Percentiles rank a stretch among this genome's conserved stretches.
phyloP scores from a whole-genome alignment of 768 basidiomycete genomes.

The Trametes meyenii region DNA sequence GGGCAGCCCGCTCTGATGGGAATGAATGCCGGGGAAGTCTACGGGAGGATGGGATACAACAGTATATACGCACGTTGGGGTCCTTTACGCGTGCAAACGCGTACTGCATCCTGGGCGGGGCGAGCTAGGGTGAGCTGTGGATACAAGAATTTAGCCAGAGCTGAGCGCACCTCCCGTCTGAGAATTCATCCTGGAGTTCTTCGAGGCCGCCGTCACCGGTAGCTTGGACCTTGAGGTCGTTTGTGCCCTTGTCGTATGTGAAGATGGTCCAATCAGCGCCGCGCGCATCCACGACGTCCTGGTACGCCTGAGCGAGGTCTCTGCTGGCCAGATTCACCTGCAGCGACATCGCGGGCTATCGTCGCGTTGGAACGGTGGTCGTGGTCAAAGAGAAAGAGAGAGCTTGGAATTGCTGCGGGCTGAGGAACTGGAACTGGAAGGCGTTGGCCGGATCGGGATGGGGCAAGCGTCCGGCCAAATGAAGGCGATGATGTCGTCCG shows the following conservation, averaged over 20 bases:
- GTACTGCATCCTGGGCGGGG: constrained; percentile 78
- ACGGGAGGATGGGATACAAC: not conserved
- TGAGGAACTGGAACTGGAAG: not conserved
- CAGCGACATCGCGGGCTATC: constrained; percentile 59
- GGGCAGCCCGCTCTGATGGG: constrained; percentile 67
- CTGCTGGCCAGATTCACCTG: constrained; percentile 77
- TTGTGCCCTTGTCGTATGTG: constrained; percentile 79
- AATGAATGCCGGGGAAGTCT: not conserved
- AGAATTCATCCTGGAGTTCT: constrained; percentile 92
- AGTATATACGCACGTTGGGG: constrained; percentile 61
- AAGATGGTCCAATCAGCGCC: constrained; percentile 79
- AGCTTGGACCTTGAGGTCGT: constrained; percentile 85
- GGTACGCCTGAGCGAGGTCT: constrained; percentile 74
- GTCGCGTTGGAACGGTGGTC: not conserved
- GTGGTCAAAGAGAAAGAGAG: not conserved
- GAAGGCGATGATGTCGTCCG: constrained; percentile 18
- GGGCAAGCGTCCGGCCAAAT: not conserved
- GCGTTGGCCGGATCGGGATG: not conserved
- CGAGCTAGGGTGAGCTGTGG: not conserved
- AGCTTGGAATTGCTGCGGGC: not conserved
- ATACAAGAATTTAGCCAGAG: too few relatives aligned
- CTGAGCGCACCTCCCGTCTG: constrained; percentile 76
- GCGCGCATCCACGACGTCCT: constrained; percentile 66
- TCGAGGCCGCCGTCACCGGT: constrained; percentile 89
- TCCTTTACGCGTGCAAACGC: constrained; percentile 87